Evolutionary conservation across 257 asterid genomes (phyloP).

Genomic region (Solanum gandarillasii): DNA sequence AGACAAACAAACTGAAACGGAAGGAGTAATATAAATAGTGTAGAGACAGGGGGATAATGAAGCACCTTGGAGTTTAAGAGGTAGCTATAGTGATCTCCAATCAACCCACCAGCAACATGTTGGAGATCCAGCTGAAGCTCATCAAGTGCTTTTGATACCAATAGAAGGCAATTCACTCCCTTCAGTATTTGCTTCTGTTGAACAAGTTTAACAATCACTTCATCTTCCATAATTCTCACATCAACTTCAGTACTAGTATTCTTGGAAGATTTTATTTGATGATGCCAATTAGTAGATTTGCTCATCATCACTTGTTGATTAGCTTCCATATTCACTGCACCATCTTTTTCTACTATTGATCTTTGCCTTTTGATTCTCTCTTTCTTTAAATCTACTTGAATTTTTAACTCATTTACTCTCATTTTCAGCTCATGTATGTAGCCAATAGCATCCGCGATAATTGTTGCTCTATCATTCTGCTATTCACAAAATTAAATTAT

Average conservation of each 20-base stretch:
- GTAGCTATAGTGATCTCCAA: constrained; percentile 70
- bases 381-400: constrained; percentile 43
- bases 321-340: constrained; percentile 4
- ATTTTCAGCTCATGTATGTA: constrained; percentile 60
- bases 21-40: not conserved
- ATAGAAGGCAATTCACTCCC: constrained; percentile 56
- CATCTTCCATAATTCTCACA: constrained; percentile 60
- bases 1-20: not conserved
- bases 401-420: constrained; percentile 39
- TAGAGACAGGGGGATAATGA: not conserved
- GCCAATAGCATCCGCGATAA: constrained; percentile 42
- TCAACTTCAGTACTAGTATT: constrained; percentile 50
- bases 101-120: constrained; percentile 83
- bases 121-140: constrained; percentile 73
- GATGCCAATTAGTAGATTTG: constrained; percentile 13
- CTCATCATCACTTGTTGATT: constrained; percentile 13
- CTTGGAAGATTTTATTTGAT: constrained; percentile 28
- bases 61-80: constrained; percentile 73
- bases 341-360: constrained; percentile 5
- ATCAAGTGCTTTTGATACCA: constrained; percentile 61
- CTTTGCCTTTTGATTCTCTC: constrained; percentile 58
- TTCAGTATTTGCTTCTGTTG: constrained; percentile 31
- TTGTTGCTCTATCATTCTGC: constrained; percentile 52
- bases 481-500: not conserved
- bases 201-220: constrained; percentile 71